Evolutionary conservation across 805 yeast genomes (phyloP), one percentile per base, ranked within the genome.

Genomic region (Wickerhamiella australiensis): DNA sequence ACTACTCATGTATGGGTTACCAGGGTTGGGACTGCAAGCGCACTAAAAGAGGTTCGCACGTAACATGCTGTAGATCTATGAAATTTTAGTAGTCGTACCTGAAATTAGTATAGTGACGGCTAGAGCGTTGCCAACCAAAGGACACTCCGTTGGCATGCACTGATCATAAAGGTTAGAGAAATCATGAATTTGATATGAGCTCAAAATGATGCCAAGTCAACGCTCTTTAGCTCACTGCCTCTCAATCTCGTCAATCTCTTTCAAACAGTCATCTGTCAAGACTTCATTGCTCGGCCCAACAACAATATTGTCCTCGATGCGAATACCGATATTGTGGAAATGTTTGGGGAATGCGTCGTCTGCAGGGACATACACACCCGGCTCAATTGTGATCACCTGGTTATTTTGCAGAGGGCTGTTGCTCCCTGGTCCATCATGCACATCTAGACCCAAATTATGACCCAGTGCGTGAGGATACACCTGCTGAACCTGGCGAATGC

Each of bases 401-500:
- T 88, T 88, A 18, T 70, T 68, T 42, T 65, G 66, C 43, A 92
- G 62, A 27, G 68, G 67, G 20, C 72, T 70, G 50, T 68, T 69
- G 54, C 86, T 72, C 36, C 54, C 51, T 7, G 50, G 50, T 12
- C 54, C 54, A 49, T 66, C 70, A 53, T 66, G 68, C 22, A 88
- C 83, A 59, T 88, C 98, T 31, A 92, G 68, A 0, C 99, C 99
- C 35, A 92, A 69, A 60, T 92, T 87, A 64, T 92, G 99, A 5
- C 98, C 98, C 56, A 92, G 80, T 62, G 85, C 87, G 64, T 92
- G 99, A 0, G 97, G 97, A 61, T 88, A 92, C 33, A 83, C 65
- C 33, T 77, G 60, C 29, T 58, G 53, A n/a, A 65, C 36, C 45
- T 56, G 59, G 21, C 51, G n/a, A 17, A 54, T 50, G 7, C 61